phyloP scores from a whole-genome alignment of 139 green algal genomes.

The Auxenochlorella pyrenoidosa region DNA sequence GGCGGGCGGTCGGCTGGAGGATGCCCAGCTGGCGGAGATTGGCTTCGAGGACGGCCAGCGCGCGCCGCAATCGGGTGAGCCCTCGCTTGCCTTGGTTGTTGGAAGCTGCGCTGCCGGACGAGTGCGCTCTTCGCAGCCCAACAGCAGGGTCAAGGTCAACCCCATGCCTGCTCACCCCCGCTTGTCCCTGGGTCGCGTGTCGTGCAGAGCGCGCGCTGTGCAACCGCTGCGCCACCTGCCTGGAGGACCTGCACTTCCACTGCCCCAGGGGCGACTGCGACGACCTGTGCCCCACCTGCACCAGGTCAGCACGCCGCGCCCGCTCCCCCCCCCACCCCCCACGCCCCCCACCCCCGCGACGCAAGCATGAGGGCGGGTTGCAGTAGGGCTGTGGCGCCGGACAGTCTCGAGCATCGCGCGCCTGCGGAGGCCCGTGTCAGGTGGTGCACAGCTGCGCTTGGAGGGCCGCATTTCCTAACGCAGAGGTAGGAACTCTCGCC shows the following conservation, averaged over 20 bases:
- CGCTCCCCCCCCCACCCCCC: background rate
- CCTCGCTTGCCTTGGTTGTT: too few relatives aligned
- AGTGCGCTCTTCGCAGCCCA: background rate
- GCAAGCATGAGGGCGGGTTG: too few relatives aligned
- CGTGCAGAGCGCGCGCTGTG: constrained; percentile 42
- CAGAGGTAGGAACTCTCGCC: too few relatives aligned
- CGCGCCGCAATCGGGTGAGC: background rate
- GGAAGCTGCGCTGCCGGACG: too few relatives aligned
- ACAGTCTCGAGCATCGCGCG: too few relatives aligned
- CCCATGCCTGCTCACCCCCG: background rate
- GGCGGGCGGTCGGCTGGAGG: background rate
- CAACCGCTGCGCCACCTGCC: constrained; percentile 54
- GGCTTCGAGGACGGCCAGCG: background rate
- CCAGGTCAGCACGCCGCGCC: background rate
- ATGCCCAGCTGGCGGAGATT: background rate
- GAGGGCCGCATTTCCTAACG: background rate
- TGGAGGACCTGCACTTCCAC: constrained; percentile 51
- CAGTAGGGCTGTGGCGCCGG: too few relatives aligned
- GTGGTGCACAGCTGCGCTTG: too few relatives aligned
- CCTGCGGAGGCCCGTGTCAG: background rate
- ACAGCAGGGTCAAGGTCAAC: too few relatives aligned
- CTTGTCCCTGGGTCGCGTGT: background rate
- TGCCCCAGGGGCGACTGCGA: constrained; percentile 30
- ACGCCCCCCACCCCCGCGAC: too few relatives aligned
- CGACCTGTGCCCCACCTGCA: constrained; percentile 47